A percentile compares a stretch with the other conserved stretches of the same genome.
These are phyloP conservation scores for Biscutella laevigata DNA, from an alignment of 441 rosid species.

Conservation along the genomic window DNA sequence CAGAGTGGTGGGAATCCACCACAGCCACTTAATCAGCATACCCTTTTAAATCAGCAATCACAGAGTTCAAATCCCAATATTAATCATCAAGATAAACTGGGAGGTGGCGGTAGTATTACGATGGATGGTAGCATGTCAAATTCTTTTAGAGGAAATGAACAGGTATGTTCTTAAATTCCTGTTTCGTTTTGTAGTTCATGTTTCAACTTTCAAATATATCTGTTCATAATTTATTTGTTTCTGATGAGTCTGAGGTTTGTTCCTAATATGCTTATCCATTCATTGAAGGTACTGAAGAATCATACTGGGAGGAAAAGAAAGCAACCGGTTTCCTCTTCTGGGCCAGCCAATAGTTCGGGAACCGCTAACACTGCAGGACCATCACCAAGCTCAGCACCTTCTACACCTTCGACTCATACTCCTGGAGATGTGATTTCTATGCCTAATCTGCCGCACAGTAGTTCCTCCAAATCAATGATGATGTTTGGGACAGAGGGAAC, in stretches of 20 bases:
- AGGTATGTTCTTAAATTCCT: constrained; percentile 42
- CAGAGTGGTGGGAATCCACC: constrained; percentile 30
- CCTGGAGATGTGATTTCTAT: constrained; percentile 79
- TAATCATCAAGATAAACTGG: constrained; percentile 65
- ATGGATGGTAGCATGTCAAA: constrained; percentile 71
- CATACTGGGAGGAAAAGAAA: constrained; percentile 75
- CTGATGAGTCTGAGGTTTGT: constrained; percentile 13
- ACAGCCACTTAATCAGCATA: constrained; percentile 43
- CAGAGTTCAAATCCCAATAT: constrained; percentile 52
- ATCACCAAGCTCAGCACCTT: constrained; percentile 78
- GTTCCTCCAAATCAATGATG: constrained; percentile 64
- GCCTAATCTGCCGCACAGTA: constrained; percentile 63
- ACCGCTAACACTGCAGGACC: constrained; percentile 79
- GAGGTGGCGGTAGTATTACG: constrained; percentile 43
- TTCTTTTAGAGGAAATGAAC: constrained; percentile 70
- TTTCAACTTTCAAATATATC: neutral
- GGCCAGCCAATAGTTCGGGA: constrained; percentile 79
- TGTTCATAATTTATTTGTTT: neutral
- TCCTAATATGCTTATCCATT: constrained; percentile 28
- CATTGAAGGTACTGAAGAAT: constrained; percentile 61
- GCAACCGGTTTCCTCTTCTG: constrained; percentile 74
- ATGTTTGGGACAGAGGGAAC: constrained; percentile 60
- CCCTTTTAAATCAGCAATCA: constrained; percentile 61
- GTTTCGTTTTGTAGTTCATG: neutral
- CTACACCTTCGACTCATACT: constrained; percentile 83